Evolutionary conservation across 495 filamentous ascomycete genomes (phyloP).

Genomic region (Penicillium salamii): DNA sequence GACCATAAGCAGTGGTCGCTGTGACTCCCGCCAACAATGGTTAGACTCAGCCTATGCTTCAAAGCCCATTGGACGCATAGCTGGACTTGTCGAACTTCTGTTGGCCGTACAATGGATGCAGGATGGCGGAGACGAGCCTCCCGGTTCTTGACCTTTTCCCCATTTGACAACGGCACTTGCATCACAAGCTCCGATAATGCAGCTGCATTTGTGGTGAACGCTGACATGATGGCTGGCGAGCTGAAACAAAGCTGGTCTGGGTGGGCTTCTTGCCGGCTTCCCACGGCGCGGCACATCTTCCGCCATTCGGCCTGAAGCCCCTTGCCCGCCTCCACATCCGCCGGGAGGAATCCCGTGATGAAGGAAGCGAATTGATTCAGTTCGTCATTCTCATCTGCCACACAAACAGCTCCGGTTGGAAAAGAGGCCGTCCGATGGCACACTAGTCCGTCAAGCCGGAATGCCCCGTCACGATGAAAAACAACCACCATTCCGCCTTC

Average conservation of each 20-base stretch:
- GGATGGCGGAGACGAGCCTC: constrained; percentile 48
- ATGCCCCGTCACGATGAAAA: constrained; percentile 50
- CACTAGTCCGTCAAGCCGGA: constrained; percentile 48
- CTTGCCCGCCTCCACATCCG: constrained; percentile 34
- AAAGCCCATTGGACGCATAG: constrained; percentile 59
- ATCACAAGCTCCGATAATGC: constrained; percentile 46
- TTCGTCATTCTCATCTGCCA: constrained; percentile 45
- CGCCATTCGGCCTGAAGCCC: constrained; percentile 45
- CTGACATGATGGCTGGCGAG: constrained; percentile 49
- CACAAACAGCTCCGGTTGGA: constrained; percentile 45
- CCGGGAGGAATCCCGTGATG: constrained; percentile 46
- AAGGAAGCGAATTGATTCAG: constrained; percentile 56
- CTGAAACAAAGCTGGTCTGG: constrained; percentile 49
- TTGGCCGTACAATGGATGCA: constrained; percentile 46
- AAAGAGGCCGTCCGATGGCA: constrained; percentile 52
- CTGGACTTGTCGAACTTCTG: constrained; percentile 50
- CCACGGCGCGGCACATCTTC: constrained; percentile 50
- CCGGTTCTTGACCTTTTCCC: constrained; percentile 47
- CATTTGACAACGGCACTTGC: constrained; percentile 44
- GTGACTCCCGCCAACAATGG: constrained; percentile 57
- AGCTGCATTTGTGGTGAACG: constrained; percentile 50
- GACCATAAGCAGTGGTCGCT: constrained; percentile 57
- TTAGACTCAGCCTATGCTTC: constrained; percentile 46
- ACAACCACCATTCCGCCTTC: constrained; percentile 49
- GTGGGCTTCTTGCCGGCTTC: constrained; percentile 38